These are phyloP conservation scores for Geosmithia morbida DNA, from an alignment of 2,329 filamentous ascomycete species.

Conservation along the genomic window DNA sequence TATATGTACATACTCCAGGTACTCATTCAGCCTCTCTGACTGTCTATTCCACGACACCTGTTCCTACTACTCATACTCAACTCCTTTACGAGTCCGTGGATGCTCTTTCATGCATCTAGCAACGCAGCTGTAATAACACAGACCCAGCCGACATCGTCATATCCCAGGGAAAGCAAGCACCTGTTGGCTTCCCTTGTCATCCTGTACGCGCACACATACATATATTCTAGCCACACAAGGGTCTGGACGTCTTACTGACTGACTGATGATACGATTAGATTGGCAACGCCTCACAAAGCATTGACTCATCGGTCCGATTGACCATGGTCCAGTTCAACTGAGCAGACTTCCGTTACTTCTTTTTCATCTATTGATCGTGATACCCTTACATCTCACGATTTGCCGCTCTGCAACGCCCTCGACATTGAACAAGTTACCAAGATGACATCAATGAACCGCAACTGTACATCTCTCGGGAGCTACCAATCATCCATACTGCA, in stretches of 20 bases:
- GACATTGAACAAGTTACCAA: not conserved
- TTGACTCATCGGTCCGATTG: not conserved
- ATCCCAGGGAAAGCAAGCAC: not conserved
- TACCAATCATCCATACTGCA: not conserved
- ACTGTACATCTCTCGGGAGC: not conserved
- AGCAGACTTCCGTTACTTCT: not conserved
- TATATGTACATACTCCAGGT: not conserved
- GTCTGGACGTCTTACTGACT: not conserved
- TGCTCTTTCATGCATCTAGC: not conserved
- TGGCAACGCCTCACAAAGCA: not conserved
- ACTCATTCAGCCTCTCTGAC: not conserved
- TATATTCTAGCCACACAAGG: not conserved
- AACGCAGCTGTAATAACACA: not conserved
- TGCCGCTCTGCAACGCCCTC: not conserved
- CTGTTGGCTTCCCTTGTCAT: not conserved
- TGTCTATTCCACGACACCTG: not conserved
- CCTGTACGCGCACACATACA: not conserved
- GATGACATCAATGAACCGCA: not conserved
- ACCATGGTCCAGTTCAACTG: not conserved
- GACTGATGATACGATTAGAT: not conserved
- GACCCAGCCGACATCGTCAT: not conserved
- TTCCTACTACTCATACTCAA: not conserved
- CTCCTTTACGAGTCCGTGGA: not conserved
- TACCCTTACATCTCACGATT: not conserved
- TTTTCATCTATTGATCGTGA: not conserved